phyloP scores from a whole-genome alignment of 345 rosid genomes.

The Camelina neglecta region DNA sequence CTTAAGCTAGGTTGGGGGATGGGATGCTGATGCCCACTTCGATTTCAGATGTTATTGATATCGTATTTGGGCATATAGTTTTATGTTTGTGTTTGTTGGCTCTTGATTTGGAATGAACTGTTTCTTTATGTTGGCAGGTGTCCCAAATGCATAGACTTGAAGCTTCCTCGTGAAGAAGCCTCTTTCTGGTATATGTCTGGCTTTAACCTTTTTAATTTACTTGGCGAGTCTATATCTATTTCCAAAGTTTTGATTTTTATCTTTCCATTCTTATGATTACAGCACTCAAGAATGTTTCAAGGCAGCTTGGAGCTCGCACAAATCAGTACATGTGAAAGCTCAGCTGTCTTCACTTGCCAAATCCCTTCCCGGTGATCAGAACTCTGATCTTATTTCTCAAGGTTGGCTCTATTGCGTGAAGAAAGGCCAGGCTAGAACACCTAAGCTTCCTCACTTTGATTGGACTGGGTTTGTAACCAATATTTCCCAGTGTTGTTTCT shows the following conservation, averaged over 20 bases:
- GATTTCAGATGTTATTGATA: not conserved
- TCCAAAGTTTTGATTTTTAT: slow-evolving; percentile 1
- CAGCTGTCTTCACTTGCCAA: slow-evolving; percentile 58
- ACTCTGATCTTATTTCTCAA: slow-evolving; percentile 50
- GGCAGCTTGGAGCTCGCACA: slow-evolving; percentile 92
- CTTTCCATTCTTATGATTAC: not conserved
- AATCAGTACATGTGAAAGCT: slow-evolving; percentile 78
- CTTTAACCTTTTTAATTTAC: not conserved
- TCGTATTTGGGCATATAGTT: not conserved
- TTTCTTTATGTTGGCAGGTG: slow-evolving; percentile 58
- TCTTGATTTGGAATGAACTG: not conserved
- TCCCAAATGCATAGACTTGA: slow-evolving; percentile 84
- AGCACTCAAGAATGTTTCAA: slow-evolving; percentile 98
- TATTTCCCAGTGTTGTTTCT: not conserved
- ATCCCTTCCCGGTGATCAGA: slow-evolving; percentile 48
- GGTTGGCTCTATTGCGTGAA: slow-evolving; percentile 84
- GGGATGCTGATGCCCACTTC: not conserved
- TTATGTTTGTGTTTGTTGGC: not conserved
- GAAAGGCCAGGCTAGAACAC: slow-evolving; percentile 71
- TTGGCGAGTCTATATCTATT: not conserved
- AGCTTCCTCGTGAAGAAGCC: slow-evolving; percentile 94
- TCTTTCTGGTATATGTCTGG: slow-evolving; percentile 75
- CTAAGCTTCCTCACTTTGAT: slow-evolving; percentile 78
- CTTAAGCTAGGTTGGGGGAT: not conserved
- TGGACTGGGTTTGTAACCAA: slow-evolving; percentile 83